Conservation (phyloP, 2,329 filamentous ascomycete species). For the Grosmannia clavigera region DNA sequence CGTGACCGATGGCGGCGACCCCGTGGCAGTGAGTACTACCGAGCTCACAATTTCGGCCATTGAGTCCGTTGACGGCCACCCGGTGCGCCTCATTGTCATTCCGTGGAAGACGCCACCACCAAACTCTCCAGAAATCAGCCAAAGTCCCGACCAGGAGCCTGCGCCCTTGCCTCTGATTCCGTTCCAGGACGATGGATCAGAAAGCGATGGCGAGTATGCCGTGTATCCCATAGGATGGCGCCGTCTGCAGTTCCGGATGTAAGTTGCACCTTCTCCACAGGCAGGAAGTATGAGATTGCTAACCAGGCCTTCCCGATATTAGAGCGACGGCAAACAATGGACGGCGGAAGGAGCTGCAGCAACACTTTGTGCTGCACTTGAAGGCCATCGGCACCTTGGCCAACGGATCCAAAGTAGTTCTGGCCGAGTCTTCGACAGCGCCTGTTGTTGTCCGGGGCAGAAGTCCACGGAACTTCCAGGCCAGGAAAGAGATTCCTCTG, state of each 20-base stretch:
- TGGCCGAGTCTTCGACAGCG: slow-evolving; percentile 75
- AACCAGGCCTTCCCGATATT: not conserved
- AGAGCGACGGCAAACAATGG: slow-evolving; percentile 94
- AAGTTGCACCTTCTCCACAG: slow-evolving; percentile 18
- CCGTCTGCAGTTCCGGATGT: slow-evolving; percentile 79
- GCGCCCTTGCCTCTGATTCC: slow-evolving; percentile 64
- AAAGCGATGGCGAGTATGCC: slow-evolving; percentile 63
- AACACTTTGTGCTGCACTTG: slow-evolving; percentile 84
- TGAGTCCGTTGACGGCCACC: slow-evolving; percentile 85
- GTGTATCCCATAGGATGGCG: slow-evolving; percentile 93
- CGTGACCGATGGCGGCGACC: slow-evolving; percentile 72
- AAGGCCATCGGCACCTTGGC: slow-evolving; percentile 76
- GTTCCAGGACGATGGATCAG: slow-evolving; percentile 47
- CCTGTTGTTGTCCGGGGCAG: slow-evolving; percentile 89
- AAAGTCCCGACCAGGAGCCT: slow-evolving; percentile 69
- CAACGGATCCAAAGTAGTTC: slow-evolving; percentile 67
- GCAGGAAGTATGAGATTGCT: not conserved
- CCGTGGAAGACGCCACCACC: slow-evolving; percentile 94
- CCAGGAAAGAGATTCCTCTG: slow-evolving; percentile 82
- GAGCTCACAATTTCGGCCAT: slow-evolving; percentile 86
- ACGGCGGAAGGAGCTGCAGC: slow-evolving; percentile 83
- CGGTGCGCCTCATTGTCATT: slow-evolving; percentile 89
- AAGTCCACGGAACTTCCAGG: slow-evolving; percentile 89
- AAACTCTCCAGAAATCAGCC: slow-evolving; percentile 54
- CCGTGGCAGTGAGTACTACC: slow-evolving; percentile 67